Base-by-base conservation (phyloP, 176 grass and related monocot genomes). In the Triticum urartu region DNA sequence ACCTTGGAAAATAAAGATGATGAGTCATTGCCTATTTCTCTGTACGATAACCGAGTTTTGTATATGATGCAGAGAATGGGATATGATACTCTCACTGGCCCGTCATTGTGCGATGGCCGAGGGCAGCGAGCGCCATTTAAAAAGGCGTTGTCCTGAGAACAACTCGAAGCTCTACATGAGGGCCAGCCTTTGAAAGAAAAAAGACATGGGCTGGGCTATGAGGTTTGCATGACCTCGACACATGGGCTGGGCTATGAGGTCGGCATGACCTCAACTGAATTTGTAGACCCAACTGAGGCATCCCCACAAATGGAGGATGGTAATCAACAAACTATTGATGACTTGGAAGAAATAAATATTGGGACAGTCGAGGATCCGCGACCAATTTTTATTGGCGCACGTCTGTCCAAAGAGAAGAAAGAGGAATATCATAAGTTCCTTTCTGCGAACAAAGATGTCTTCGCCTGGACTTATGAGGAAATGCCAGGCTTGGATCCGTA, bases 301-400 rank as follows among this genome's bases (percentile, higher is more conserved):
- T 34, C 38, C 14, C 82, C 70, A 5, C 56, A 84, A 64, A 84
- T 75, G 58, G 70, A 75, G 1, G 69, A 84, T 11, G 81, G 34
- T 11, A 83, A 83, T 25, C 67, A 72, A 2, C 81, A 24, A 0
- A 84, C 69, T 0, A 21, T 20, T 0, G 36, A 84, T 14, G 68
- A 84, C 1, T 3, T 84, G 1, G 24, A 84, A n/a, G 81, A 83
- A 20, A 72, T 61, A 5, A 36, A 84, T 84, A 33, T 75, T 7
- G 70, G 36, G 0, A 64, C 22, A 0, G 3, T 10, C 0, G 56
- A 84, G 0, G 17, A 84, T 5, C 69, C 36, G 14, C 36, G 24
- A 9, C 56, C 52, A 0, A 33, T 63, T 20, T 83, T 64, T 9
- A 84, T 64, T 0, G 74, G 69, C 2, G 63, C 62, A 1, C 10